Conservation (phyloP, 768 basidiomycete genomes). For the Rhodosporidiobolus odoratus region DNA sequence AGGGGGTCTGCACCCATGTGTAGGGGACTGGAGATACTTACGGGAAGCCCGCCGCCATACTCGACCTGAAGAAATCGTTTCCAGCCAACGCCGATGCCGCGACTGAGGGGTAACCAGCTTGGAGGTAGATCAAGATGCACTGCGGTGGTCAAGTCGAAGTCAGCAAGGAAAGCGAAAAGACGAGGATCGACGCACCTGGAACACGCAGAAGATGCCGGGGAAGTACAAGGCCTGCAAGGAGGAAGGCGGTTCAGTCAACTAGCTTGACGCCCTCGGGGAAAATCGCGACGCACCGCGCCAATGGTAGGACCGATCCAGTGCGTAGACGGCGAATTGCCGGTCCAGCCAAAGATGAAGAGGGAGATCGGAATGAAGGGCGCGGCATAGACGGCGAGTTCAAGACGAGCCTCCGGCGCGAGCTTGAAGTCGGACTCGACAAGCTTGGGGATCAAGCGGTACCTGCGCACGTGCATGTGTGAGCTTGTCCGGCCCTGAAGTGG, state of each 20-base stretch:
- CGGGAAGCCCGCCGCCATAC: conserved; percentile 40
- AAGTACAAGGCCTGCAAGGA: conserved; percentile 22
- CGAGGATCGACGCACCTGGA: conserved; percentile 19
- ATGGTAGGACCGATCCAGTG: conserved; percentile 36
- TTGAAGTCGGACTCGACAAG: conserved; percentile 2
- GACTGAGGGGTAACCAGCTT: conserved; percentile 33
- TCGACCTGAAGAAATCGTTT: conserved; percentile 46
- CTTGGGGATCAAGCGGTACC: conserved; percentile 23
- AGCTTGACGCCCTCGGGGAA: neutral
- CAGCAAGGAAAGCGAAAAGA: conserved; percentile 2
- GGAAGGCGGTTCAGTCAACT: neutral
- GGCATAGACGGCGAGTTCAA: conserved; percentile 33
- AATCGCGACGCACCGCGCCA: conserved; percentile 4
- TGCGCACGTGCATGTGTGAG: neutral
- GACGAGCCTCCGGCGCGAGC: conserved; percentile 25
- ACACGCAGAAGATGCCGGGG: conserved; percentile 26
- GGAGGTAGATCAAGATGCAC: neutral
- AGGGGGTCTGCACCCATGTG: no score
- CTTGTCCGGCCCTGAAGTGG: neutral
- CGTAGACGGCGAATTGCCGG: conserved; percentile 5
- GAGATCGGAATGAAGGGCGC: conserved; percentile 14
- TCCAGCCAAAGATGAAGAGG: conserved; percentile 29
- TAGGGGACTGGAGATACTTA: conserved; percentile 13
- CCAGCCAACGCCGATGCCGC: conserved; percentile 45
- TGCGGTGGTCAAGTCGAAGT: no score